phyloP scores from a whole-genome alignment of 352 stramenopile species.

The Pythium periplocum region DNA sequence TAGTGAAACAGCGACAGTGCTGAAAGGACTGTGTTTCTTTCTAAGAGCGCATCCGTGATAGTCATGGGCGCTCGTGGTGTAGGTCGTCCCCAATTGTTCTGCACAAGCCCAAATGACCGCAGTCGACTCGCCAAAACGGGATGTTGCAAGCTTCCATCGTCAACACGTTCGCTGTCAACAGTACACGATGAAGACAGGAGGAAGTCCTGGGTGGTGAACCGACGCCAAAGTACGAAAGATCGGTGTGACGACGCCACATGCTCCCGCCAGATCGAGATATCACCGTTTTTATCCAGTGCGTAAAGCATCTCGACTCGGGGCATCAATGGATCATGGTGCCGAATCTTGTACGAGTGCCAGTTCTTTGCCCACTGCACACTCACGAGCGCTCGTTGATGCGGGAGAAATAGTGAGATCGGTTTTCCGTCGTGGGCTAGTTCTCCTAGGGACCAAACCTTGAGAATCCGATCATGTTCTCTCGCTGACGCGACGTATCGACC shows the following conservation, averaged over 20 bases:
- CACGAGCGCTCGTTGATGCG: slow-evolving; percentile 54
- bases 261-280: slow-evolving; percentile 75
- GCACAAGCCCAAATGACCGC: slow-evolving; percentile 28
- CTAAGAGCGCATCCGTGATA: slow-evolving; percentile 54
- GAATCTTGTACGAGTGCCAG: slow-evolving; percentile 42
- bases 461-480: slow-evolving; percentile 48
- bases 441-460: slow-evolving; percentile 64
- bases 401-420: slow-evolving; percentile 54
- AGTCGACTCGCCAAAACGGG: background rate
- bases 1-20: slow-evolving; percentile 73
- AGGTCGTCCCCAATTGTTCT: slow-evolving; percentile 20
- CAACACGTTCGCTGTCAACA: background rate
- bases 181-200: slow-evolving; percentile 1
- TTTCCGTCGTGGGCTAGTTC: slow-evolving; percentile 46
- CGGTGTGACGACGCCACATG: slow-evolving; percentile 31
- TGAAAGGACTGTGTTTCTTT: slow-evolving; percentile 61
- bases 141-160: background rate
- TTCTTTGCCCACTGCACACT: slow-evolving; percentile 50
- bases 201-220: slow-evolving; percentile 39
- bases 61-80: slow-evolving; percentile 6
- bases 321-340: slow-evolving; percentile 12
- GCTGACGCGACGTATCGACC: slow-evolving; percentile 62
- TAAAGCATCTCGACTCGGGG: slow-evolving; percentile 65
- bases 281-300: slow-evolving; percentile 54
- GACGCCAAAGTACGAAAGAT: slow-evolving; percentile 71